Conservation (phyloP, 495 filamentous ascomycete species). For the Cercophora newfieldiana region DNA sequence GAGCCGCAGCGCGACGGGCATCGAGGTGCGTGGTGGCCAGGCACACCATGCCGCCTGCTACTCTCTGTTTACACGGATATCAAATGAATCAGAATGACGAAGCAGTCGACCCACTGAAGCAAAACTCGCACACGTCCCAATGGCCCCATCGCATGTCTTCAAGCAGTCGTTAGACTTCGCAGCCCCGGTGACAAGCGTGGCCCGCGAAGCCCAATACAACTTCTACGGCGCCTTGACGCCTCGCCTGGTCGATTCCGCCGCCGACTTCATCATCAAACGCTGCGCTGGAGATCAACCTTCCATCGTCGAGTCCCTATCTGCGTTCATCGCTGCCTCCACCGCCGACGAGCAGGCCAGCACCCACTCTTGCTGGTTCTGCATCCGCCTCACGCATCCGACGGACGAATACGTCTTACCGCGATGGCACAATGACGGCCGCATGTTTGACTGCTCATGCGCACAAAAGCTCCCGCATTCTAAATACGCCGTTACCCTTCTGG, state of each 20-base stretch:
- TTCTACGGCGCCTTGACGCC: not conserved
- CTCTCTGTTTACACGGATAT: not conserved
- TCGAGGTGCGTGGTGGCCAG: not conserved
- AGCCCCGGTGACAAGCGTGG: no score
- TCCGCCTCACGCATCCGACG: not conserved
- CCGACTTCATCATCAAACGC: not conserved
- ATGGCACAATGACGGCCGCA: not conserved
- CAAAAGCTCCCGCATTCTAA: no score
- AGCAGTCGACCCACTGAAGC: not conserved
- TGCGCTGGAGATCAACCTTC: not conserved
- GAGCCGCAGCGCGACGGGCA: not conserved
- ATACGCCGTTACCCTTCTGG: no score
- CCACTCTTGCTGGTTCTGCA: not conserved
- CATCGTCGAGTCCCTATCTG: not conserved
- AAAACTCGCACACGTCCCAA: not conserved
- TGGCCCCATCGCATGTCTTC: not conserved
- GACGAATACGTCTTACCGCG: not conserved
- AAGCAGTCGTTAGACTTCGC: not conserved
- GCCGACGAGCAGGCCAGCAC: no score
- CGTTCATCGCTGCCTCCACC: no score
- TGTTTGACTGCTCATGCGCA: not conserved
- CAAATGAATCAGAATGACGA: not conserved
- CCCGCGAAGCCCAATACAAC: no score
- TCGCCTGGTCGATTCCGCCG: not conserved
- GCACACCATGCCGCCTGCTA: not conserved